Conservation (phyloP, 805 yeast species). For the Priceomyces fermenticarens region DNA sequence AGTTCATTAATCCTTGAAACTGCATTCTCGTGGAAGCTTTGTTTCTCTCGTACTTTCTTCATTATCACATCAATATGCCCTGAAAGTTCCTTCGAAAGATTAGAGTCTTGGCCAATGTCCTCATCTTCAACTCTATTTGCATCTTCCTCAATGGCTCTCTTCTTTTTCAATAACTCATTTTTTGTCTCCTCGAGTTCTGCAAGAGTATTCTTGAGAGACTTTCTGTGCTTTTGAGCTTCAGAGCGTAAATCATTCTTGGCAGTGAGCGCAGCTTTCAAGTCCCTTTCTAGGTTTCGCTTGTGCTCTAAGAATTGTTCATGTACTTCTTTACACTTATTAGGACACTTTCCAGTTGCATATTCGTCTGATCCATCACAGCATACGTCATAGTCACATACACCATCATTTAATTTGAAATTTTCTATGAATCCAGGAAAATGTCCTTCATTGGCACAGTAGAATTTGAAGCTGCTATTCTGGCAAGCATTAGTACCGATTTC, state of each 20-base stretch:
- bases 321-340: conserved; percentile 53
- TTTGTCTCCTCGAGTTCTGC: conserved; percentile 5
- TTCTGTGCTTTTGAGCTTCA: conserved; percentile 13
- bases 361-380: conserved; percentile 98
- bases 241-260: conserved; percentile 23
- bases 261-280: conserved; percentile 21
- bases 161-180: conserved; percentile 6
- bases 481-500: conserved; percentile 97
- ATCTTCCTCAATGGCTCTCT: conserved; percentile 1
- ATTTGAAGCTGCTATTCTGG: conserved; percentile 32
- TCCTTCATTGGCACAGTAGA: conserved; percentile 79
- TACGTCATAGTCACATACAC: conserved; percentile 80
- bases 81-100: conserved; percentile 14
- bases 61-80: conserved; percentile 12
- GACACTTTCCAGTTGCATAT: conserved; percentile 44
- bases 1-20: conserved; percentile 21
- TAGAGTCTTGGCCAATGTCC: conserved; percentile 3
- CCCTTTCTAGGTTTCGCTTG: conserved; percentile 10
- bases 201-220: neutral
- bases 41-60: conserved; percentile 5
- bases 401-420: conserved; percentile 74
- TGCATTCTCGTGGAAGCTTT: conserved; percentile 9
- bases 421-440: conserved; percentile 62
- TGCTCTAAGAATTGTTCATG: conserved; percentile 30
- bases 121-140: conserved; percentile 5